These are phyloP conservation scores for Chlamydomonas schloesseri DNA, from an alignment of 139 green algal species.

Conservation along the genomic window DNA sequence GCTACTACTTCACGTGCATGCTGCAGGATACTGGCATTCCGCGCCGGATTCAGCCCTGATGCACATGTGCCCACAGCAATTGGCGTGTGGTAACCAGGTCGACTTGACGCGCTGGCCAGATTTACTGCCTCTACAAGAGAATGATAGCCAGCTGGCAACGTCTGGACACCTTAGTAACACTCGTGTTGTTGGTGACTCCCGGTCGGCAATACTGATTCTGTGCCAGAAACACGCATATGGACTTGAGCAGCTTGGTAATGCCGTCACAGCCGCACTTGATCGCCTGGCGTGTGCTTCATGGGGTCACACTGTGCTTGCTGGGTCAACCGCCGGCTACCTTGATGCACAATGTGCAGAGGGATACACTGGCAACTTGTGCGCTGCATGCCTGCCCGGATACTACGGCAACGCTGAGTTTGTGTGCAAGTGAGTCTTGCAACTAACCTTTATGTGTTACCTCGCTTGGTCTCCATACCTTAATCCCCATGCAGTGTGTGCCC, in stretches of 20 bases:
- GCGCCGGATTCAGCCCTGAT: not conserved
- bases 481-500: not conserved
- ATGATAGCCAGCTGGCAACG: too few species aligned
- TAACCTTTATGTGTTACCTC: too few species aligned
- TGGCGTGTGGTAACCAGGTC: not conserved
- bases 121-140: too few species aligned
- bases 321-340: not conserved
- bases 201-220: not conserved
- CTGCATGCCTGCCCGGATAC: not conserved
- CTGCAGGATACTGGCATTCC: not conserved
- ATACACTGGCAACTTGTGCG: not conserved
- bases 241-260: too few species aligned
- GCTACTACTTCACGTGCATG: too few species aligned
- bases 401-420: not conserved
- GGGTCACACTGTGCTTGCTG: too few species aligned
- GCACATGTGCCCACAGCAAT: not conserved
- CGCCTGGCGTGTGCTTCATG: not conserved
- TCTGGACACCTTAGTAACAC: too few species aligned
- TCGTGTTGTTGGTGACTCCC: too few species aligned
- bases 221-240: not conserved
- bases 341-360: not conserved
- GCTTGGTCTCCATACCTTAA: too few species aligned
- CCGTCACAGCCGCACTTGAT: too few species aligned
- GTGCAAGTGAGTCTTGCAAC: conserved; percentile 9
- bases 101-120: not conserved